Conservation (phyloP, 176 grass and related monocot genomes). For the Hsuehochloa calcarea region DNA sequence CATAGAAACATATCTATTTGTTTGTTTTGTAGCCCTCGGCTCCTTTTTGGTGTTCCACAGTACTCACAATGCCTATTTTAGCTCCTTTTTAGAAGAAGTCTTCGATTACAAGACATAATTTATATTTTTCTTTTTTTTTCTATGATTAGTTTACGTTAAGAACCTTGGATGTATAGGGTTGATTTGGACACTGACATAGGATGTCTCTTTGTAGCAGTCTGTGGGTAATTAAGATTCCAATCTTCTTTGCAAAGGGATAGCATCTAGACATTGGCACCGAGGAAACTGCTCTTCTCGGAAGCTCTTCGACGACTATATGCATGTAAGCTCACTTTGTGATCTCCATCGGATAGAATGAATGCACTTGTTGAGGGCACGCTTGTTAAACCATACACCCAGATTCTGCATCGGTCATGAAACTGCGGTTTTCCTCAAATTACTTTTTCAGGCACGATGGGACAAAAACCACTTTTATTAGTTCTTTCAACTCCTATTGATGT, state of each 20-base stretch:
- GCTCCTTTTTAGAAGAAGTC: neutral
- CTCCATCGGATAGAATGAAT: constrained; percentile 84
- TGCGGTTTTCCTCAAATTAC: constrained; percentile 80
- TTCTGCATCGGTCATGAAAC: constrained; percentile 75
- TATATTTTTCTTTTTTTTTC: neutral
- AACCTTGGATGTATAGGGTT: constrained; percentile 7
- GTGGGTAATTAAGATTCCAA: constrained; percentile 87
- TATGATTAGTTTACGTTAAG: neutral
- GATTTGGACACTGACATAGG: neutral
- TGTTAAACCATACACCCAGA: constrained; percentile 55
- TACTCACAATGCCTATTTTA: no score
- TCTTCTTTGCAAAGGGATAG: constrained; percentile 80
- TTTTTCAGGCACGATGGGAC: constrained; percentile 89
- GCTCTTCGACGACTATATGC: constrained; percentile 69
- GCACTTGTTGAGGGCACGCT: constrained; percentile 80
- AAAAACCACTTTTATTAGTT: constrained; percentile 85
- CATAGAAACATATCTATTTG: neutral
- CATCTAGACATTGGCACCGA: constrained; percentile 84
- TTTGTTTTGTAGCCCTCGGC: constrained; percentile 6
- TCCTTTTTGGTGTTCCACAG: neutral
- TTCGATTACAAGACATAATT: neutral
- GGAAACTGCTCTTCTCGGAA: constrained; percentile 75
- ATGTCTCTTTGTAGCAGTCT: constrained; percentile 45
- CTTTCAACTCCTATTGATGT: constrained; percentile 46
- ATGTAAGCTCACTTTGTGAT: constrained; percentile 72